Evolutionary conservation across 768 basidiomycete genomes (phyloP), one percentile per base, ranked within the genome.

Genomic region (Leccinellum luteum): DNA sequence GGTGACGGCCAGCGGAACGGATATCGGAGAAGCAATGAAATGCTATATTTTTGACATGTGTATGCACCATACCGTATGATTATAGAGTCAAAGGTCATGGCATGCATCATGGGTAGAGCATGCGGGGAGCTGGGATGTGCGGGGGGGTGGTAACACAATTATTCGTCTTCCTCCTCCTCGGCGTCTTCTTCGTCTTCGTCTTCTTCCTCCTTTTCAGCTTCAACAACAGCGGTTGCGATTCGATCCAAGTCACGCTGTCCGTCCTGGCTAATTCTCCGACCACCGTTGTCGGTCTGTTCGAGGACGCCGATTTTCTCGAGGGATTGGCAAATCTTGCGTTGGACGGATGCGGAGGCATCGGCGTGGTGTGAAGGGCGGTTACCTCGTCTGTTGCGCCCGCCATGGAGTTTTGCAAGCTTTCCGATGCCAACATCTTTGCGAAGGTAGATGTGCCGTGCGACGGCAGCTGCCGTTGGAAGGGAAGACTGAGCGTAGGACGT

Each of bases 361-460:
- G 83, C 86, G 79, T 98, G 96, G 81, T 96, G 94, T 61, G 92
- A 93, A 50, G 96, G 94, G 66, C 97, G 89, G 85, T 94, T 92
- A 52, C 97, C 97, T 60, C 97, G 91, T 69, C 93, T 84, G 80
- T 94, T 94, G 73, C 92, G 87, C 62, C 92, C 91, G 75, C 97
- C 97, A 79, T 98, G 94, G 43, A 98, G 89, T 84, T 97, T 98
- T 77, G 85, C 87, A 35, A 97, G 85, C 28, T 90, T 90, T 68
- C 94, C 94, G 63, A 96, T 85, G 69, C 94, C 94, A 68, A 95
- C 92, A 72, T 92, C 90, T 81, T 96, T 95, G 75, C 96, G 92
- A 74, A 99, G 90, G 85, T 99, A 98, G 78, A 98, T 97, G 87
- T 98, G 96, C 71, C 96, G 89, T 77, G 96, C 96, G 69, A 98